These are phyloP conservation scores for Mimosa bimucronata DNA, from an alignment of 306 rosid genomes.

Conservation along the genomic window DNA sequence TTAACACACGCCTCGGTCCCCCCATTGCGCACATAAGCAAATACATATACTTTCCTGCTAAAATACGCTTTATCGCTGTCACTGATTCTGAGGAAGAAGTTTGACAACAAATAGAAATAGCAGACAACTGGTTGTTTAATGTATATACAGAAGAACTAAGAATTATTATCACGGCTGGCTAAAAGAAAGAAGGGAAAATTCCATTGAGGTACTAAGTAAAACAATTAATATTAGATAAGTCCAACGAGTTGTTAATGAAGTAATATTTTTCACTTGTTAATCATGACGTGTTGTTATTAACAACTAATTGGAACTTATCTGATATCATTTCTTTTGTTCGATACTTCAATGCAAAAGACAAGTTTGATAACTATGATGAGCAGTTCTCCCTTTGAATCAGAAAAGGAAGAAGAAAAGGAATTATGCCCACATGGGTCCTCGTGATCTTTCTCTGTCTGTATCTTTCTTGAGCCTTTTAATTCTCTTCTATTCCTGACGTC, in stretches of 20 bases:
- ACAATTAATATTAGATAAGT: too few species aligned
- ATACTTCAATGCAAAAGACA: too few species aligned
- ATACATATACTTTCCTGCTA: conserved; percentile 28
- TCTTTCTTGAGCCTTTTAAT: conserved; percentile 34
- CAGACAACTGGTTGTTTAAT: conserved; percentile 22
- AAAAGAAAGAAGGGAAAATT: too few species aligned
- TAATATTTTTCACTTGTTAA: too few species aligned
- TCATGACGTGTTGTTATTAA: too few species aligned
- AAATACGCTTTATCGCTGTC: conserved; percentile 31
- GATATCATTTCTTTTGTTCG: too few species aligned
- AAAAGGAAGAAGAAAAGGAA: background rate
- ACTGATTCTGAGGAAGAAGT: conserved; percentile 23
- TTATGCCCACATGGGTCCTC: conserved; percentile 42
- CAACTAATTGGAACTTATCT: too few species aligned
- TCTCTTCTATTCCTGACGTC: conserved; percentile 39
- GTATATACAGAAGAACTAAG: too few species aligned
- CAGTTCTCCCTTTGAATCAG: background rate
- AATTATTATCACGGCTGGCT: too few species aligned
- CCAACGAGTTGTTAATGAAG: too few species aligned
- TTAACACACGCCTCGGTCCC: background rate
- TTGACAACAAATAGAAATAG: background rate
- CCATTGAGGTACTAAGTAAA: too few species aligned
- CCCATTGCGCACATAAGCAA: conserved; percentile 27
- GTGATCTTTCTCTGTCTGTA: conserved; percentile 41
- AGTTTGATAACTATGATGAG: too few species aligned